phyloP scores from a whole-genome alignment of 2,329 filamentous ascomycete genomes.

The Fusarium liriodendri region DNA sequence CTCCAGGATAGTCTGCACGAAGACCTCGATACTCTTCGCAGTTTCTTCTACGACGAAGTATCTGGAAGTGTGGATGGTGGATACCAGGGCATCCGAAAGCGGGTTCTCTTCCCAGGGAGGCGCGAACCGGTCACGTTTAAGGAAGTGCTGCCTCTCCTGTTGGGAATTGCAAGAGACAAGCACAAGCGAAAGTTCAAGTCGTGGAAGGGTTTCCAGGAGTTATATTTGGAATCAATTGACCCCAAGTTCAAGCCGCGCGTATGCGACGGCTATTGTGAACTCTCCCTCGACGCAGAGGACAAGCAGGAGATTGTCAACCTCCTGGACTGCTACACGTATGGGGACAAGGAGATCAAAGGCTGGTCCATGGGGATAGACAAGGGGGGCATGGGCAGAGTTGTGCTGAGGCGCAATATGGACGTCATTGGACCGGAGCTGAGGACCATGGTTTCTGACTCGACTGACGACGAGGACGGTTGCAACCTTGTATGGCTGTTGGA shows the following conservation, averaged over 20 bases:
- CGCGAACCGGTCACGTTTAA: not conserved
- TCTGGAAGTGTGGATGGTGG: too few relatives aligned
- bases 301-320: not conserved
- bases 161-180: not conserved
- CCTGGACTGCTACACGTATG: accelerated
- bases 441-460: not conserved
- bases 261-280: not conserved
- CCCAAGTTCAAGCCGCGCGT: not conserved
- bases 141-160: not conserved
- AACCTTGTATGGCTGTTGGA: not conserved
- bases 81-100: too few relatives aligned
- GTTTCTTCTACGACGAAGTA: not conserved
- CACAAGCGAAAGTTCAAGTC: not conserved
- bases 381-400: not conserved
- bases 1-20: not conserved
- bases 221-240: not conserved
- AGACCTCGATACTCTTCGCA: too few relatives aligned
- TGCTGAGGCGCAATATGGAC: not conserved
- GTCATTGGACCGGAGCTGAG: not conserved
- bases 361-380: not conserved
- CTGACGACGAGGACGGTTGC: too few relatives aligned
- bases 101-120: not conserved
- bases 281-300: not conserved
- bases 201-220: not conserved
- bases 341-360: not conserved